Conservation (phyloP, 768 basidiomycete genomes). For the Heimioporus sp. region DNA sequence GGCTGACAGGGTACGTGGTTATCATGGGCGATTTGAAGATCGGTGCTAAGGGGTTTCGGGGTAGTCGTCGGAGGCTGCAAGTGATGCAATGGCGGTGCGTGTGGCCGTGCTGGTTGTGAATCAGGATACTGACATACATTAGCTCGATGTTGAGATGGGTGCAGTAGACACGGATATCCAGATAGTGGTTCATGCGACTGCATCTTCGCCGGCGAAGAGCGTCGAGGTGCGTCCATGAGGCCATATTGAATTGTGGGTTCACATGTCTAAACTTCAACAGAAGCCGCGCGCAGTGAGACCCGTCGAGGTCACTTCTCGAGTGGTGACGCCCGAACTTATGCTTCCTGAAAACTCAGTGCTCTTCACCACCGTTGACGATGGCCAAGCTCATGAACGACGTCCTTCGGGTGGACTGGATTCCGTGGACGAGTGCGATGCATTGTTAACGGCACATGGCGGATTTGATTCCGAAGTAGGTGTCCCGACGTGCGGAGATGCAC, state of each 20-base stretch:
- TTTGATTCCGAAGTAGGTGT: conserved; percentile 10
- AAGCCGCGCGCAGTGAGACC: not conserved
- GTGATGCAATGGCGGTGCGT: conserved; percentile 6
- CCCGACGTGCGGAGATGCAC: not conserved
- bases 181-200: not conserved
- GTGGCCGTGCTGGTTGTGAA: no score
- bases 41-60: conserved; percentile 1
- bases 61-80: not conserved
- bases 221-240: not conserved
- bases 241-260: not conserved
- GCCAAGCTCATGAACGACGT: not conserved
- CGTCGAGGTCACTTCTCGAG: not conserved
- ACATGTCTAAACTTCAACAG: not conserved
- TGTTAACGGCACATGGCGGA: conserved; percentile 1
- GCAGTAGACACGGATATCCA: no score
- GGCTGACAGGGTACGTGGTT: conserved; percentile 9
- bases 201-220: not conserved
- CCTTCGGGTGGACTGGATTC: conserved; percentile 9
- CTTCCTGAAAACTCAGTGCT: conserved; percentile 10
- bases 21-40: no score
- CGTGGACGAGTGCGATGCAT: conserved; percentile 14
- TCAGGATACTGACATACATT: no score
- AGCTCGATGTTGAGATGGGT: no score
- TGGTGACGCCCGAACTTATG: conserved; percentile 13
- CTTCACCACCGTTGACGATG: not conserved